These are phyloP conservation scores for Boletus mariae DNA, from an alignment of 1,284 basidiomycete genomes.

Conservation along the genomic window DNA sequence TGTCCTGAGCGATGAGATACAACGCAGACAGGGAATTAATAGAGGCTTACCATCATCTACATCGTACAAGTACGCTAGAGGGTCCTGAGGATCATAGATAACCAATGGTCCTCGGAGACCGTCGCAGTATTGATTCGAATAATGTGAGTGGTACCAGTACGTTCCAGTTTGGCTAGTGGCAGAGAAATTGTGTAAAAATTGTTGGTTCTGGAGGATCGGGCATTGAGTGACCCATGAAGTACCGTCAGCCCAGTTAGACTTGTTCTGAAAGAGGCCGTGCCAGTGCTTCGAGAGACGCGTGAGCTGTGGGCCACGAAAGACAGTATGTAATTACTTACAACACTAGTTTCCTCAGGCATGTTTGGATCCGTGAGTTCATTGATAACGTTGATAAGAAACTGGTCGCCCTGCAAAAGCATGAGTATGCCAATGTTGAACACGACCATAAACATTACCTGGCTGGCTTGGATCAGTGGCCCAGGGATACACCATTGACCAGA, in stretches of 20 bases:
- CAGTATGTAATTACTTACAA: conserved; percentile 21
- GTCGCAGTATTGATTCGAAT: conserved; percentile 39
- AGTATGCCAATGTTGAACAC: background rate
- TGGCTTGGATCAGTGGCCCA: conserved; percentile 24
- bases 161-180: conserved; percentile 26
- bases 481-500: conserved; percentile 28
- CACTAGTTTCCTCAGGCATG: conserved; percentile 33
- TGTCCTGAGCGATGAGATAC: conserved; percentile 5
- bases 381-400: conserved; percentile 24
- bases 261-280: conserved; percentile 31
- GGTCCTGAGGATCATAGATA: conserved; percentile 39
- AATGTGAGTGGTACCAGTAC: conserved; percentile 37
- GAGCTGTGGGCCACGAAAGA: background rate
- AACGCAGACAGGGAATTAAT: background rate
- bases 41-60: conserved; percentile 35
- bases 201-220: conserved; percentile 21
- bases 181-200: conserved; percentile 27
- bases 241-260: conserved; percentile 35
- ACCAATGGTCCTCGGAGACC: conserved; percentile 43
- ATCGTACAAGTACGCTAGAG: conserved; percentile 34
- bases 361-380: conserved; percentile 33
- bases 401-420: conserved; percentile 11
- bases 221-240: conserved; percentile 34
- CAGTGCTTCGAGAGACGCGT: conserved; percentile 29
- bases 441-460: conserved; percentile 14